phyloP scores from a whole-genome alignment of 768 basidiomycete species.

The Suillus brevipes region DNA sequence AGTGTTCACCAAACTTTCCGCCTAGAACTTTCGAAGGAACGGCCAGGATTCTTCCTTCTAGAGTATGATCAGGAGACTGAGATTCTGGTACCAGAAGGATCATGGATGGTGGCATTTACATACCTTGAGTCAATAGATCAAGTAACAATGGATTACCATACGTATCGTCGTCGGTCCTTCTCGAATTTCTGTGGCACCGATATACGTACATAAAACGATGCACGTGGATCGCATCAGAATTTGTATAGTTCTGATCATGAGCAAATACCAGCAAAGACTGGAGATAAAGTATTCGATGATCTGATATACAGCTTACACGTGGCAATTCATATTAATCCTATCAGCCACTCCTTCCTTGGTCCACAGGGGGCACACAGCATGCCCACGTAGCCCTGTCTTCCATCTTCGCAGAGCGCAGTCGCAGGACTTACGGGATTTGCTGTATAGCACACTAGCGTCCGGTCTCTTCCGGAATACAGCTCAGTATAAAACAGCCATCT shows the following conservation, averaged over 20 bases:
- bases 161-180: neutral
- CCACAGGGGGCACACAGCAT: neutral
- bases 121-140: neutral
- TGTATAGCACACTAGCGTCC: neutral
- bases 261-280: neutral
- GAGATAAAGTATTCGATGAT: neutral
- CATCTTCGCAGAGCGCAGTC: neutral
- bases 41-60: neutral
- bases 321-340: neutral
- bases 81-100: neutral
- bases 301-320: neutral
- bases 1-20: too few species aligned
- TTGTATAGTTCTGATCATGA: neutral
- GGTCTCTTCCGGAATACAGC: neutral
- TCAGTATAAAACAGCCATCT: constrained; percentile 61
- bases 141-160: neutral
- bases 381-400: neutral
- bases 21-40: too few species aligned
- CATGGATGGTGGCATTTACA: neutral
- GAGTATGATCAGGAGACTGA: neutral
- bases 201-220: neutral
- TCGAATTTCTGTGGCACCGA: neutral
- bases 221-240: neutral
- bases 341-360: neutral
- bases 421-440: neutral